Conservation (phyloP, 2,329 filamentous ascomycete species). For the Sporothrix variecibatus region DNA sequence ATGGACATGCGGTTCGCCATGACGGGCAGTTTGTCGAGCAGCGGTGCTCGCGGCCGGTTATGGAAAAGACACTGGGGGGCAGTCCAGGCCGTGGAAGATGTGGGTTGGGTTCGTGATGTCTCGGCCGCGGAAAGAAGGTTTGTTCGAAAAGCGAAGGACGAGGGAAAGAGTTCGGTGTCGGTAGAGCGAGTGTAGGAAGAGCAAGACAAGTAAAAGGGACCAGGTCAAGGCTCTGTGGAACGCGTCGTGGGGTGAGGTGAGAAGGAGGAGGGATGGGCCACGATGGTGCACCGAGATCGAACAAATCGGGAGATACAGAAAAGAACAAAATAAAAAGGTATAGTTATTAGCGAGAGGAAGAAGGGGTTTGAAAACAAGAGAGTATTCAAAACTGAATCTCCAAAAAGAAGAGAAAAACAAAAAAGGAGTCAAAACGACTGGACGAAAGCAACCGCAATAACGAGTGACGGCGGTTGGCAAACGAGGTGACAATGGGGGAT, state of each 20-base stretch:
- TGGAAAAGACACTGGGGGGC: constrained; percentile 1
- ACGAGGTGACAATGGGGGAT: constrained; percentile 28
- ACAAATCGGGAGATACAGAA: neutral
- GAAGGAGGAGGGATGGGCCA: neutral
- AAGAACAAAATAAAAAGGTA: neutral
- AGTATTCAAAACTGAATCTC: neutral
- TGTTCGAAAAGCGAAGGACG: neutral
- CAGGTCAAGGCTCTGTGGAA: neutral
- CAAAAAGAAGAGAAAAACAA: constrained; percentile 21
- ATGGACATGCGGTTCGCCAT: constrained; percentile 68
- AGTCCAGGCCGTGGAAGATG: constrained; percentile 13
- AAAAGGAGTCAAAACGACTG: constrained; percentile 41
- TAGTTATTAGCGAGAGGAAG: constrained; percentile 24
- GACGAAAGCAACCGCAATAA: constrained; percentile 51
- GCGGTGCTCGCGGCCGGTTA: constrained; percentile 20
- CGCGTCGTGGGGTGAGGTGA: neutral
- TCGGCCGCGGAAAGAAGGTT: neutral
- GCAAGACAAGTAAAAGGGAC: neutral
- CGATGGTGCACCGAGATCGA: constrained; percentile 1
- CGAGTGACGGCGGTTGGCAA: constrained; percentile 53
- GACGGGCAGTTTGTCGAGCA: constrained; percentile 34
- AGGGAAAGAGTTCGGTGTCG: neutral
- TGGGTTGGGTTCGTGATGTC: constrained; percentile 29
- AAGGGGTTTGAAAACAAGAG: constrained; percentile 9
- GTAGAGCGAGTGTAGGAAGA: neutral